Base-by-base conservation (phyloP, 2,329 filamentous ascomycete species). In the Trichoderma pleuroti region DNA sequence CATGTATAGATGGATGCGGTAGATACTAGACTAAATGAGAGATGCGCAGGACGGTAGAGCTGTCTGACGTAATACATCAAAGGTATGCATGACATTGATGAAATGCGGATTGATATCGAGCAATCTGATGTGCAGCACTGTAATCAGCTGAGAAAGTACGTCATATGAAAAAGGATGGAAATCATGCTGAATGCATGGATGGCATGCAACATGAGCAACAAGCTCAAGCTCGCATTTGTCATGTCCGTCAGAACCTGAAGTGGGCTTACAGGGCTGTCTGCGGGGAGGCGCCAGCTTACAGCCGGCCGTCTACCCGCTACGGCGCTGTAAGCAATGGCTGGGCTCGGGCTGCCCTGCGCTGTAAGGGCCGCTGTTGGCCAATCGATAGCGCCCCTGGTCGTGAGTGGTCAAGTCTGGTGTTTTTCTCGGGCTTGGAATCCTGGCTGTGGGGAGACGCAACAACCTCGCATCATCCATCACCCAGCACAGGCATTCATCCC, bases 401-500 rank as follows among this genome's bases (percentile, higher is more conserved):
- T 49, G 42, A 7, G 42, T 49, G 14, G 10, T 8, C n/a, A n/a
- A n/a, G n/a, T n/a, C n/a, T 36, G 46, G 46, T 52, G 46, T 52
- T 52, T 24, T 52, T 52, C 46, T 52, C 63, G 28, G 56, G 65
- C 54, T 49, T 36, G 65, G 60, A 68, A 49, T 28, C 36, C 21
- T 10, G 36, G 16, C 49, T 60, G 54, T 57, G 61, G 39, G 52
- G 39, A 34, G 39, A 21, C 39, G 26, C 36, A 63, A 63, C 34
- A 49, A 57, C 26, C 54, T n/a, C 26, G 42, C 69, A 71, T 62
- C 69, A 46, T 71, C 63, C 69, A 67, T 71, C 69, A 66, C 52
- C 62, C 26, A 28, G 3, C 26, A n/a, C 62, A 24, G 26, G 18
- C 67, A 54, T 42, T n/a, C 39, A 36, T 56, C 36, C 34, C 67